Evolutionary conservation across 768 basidiomycete genomes (phyloP), one percentile per base, ranked within the genome.

Genomic region (Tremella fuciformis): DNA sequence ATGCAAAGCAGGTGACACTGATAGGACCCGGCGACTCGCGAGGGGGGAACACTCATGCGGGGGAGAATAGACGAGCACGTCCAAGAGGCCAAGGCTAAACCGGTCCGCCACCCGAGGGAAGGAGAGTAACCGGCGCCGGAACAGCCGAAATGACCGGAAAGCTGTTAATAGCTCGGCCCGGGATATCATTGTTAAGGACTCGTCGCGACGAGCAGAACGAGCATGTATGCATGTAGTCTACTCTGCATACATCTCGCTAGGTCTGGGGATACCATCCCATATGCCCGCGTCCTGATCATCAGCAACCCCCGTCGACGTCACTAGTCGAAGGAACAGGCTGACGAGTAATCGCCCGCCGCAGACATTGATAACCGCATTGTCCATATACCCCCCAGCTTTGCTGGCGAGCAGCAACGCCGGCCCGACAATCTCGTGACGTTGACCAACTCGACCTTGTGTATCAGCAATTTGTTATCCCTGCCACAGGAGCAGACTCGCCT

Each of bases 301-400:
- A 46, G 49, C 8, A n/a, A 6, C 49, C 16, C 4, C 16, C 21
- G 6, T 50, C 49, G 16, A n/a, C 6, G 21, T 18, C 49, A n/a
- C 6, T 7, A 22, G 42, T 18, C n/a, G 42, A 22, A 46, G 8
- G 42, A 15, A 15, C 6, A 46, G 9, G 53, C 69, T 60, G 42
- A 69, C 70, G 66, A 73, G 62, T 7, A 66, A 29, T 48, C 71
- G 61, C 15, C 71, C 71, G 19, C 71, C 71, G 44, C 70, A 68
- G 19, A 73, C 68, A 7, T 59, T 63, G 25, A 73, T 44, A 2
- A 59, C n/a, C 0, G 75, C 65, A 19, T 68, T 65, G 51, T 74
- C 64, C 51, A 58, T 63, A 42, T 60, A 66, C 11, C 55, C 62
- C 26, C 65, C 65, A 13, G 62, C 65, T 2, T 50, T 25, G 38